A percentile compares a stretch with the other conserved stretches of the same genome.
phyloP scores from a whole-genome alignment of 139 green algal genomes.

The Tetraselmis chui region DNA sequence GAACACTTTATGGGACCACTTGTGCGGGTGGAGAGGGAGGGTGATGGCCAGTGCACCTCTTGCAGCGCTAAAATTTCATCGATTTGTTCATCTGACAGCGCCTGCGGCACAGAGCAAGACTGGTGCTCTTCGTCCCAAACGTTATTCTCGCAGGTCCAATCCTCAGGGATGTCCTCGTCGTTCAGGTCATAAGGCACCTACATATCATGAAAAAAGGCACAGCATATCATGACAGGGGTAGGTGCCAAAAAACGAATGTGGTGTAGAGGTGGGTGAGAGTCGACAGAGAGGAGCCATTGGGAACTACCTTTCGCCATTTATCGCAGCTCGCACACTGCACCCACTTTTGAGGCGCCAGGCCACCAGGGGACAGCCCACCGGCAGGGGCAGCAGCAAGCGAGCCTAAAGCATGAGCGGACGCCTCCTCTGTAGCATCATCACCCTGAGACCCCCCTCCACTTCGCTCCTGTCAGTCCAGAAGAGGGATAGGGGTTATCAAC shows the following conservation, averaged over 20 bases:
- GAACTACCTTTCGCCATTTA: conserved; percentile 71
- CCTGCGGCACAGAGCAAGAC: conserved; percentile 56
- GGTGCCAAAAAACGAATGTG: too few species aligned
- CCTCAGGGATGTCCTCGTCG: conserved; percentile 62
- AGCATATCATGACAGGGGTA: too few species aligned
- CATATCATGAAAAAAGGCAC: too few species aligned
- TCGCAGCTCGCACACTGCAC: conserved; percentile 72
- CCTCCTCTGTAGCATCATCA: background rate
- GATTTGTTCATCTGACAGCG: conserved; percentile 59
- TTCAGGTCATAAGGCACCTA: conserved; percentile 61
- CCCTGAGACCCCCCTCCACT: background rate
- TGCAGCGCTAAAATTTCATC: conserved; percentile 57
- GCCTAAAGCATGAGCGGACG: background rate
- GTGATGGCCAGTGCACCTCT: conserved; percentile 6
- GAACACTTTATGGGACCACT: too few species aligned
- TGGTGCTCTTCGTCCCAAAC: conserved; percentile 49
- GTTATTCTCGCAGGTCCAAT: conserved; percentile 72
- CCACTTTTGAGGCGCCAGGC: conserved; percentile 65
- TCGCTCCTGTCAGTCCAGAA: too few species aligned
- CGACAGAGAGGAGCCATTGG: too few species aligned
- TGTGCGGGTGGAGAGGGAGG: too few species aligned
- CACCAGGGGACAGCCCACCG: background rate
- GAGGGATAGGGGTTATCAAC: too few species aligned
- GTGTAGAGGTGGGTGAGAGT: too few species aligned
- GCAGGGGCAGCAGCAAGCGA: background rate